Evolutionary conservation across 83 land plant species (phyloP).

Genomic region (Isoetes engelmannii): DNA sequence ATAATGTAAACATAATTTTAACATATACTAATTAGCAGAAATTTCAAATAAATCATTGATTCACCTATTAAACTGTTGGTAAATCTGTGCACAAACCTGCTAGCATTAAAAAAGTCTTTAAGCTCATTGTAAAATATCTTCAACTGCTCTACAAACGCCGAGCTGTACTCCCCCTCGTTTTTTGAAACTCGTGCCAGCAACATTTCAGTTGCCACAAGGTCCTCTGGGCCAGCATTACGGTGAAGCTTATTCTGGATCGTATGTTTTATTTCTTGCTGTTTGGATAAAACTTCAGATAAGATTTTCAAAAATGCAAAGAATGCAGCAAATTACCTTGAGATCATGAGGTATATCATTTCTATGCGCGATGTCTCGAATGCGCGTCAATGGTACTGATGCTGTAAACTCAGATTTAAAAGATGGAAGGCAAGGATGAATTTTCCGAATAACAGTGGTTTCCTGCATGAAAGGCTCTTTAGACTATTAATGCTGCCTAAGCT

Average conservation of each 20-base stretch:
- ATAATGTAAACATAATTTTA: no score
- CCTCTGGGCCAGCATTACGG: slow-evolving; percentile 98
- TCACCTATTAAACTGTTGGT: neutral
- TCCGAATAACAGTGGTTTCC: slow-evolving; percentile 74
- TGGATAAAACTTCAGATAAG: neutral
- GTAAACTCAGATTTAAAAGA: slow-evolving; percentile 97
- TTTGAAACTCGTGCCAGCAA: slow-evolving; percentile 80
- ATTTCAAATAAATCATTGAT: neutral
- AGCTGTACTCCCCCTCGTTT: slow-evolving; percentile 81
- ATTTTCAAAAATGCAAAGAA: neutral
- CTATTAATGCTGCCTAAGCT: neutral
- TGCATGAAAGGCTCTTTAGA: slow-evolving; percentile 21
- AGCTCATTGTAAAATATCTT: slow-evolving; percentile 77
- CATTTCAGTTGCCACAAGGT: slow-evolving; percentile 86
- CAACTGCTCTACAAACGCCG: slow-evolving; percentile 86
- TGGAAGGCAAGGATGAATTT: slow-evolving; percentile 91
- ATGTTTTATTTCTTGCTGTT: slow-evolving; percentile 96
- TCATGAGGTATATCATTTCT: slow-evolving; percentile 95
- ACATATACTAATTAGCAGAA: neutral
- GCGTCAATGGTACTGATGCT: slow-evolving; percentile 94
- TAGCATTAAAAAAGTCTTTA: slow-evolving; percentile 98
- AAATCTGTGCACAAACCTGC: slow-evolving; percentile 41
- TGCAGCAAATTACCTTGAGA: slow-evolving; percentile 51
- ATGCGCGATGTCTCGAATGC: slow-evolving; percentile 96
- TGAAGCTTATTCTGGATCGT: slow-evolving; percentile 99